Conservation (phyloP, 257 asterid genomes). For the Thymus mandschuricus region DNA sequence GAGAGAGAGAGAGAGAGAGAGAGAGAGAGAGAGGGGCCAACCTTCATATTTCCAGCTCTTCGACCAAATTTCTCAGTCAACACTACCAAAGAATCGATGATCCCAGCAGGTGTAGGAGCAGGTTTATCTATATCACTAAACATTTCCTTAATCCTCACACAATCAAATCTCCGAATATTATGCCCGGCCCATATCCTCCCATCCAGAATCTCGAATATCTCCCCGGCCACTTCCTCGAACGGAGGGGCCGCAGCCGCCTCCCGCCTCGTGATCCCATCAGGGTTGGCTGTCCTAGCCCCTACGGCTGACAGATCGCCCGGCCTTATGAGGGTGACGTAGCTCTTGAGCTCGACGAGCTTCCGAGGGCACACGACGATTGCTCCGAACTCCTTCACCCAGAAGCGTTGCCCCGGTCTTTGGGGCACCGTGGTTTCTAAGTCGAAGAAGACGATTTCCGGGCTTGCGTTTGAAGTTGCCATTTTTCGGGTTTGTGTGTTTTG, state of each 20-base stretch:
- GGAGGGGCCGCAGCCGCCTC: constrained; percentile 69
- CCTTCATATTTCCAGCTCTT: constrained; percentile 99
- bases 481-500: not conserved
- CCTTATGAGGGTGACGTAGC: constrained; percentile 80
- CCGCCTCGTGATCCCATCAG: constrained; percentile 73
- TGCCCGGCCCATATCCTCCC: constrained; percentile 99
- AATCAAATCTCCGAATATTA: constrained; percentile 83
- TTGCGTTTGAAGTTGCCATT: constrained; percentile 21
- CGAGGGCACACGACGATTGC: constrained; percentile 79
- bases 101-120: constrained; percentile 68
- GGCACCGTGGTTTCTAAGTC: constrained; percentile 94
- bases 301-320: constrained; percentile 73
- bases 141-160: constrained; percentile 76
- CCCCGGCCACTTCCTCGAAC: constrained; percentile 72
- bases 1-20: not conserved
- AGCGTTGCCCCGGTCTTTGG: constrained; percentile 54
- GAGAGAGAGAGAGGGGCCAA: constrained; percentile 16
- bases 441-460: constrained; percentile 77
- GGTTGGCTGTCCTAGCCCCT: constrained; percentile 51
- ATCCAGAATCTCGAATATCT: constrained; percentile 68
- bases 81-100: constrained; percentile 78
- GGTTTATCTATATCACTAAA: constrained; percentile 61
- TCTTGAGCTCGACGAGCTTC: constrained; percentile 72
- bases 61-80: constrained; percentile 72
- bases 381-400: constrained; percentile 80